Conservation (phyloP, 129 eudicot genomes). For the Helianthus tuberosus region DNA sequence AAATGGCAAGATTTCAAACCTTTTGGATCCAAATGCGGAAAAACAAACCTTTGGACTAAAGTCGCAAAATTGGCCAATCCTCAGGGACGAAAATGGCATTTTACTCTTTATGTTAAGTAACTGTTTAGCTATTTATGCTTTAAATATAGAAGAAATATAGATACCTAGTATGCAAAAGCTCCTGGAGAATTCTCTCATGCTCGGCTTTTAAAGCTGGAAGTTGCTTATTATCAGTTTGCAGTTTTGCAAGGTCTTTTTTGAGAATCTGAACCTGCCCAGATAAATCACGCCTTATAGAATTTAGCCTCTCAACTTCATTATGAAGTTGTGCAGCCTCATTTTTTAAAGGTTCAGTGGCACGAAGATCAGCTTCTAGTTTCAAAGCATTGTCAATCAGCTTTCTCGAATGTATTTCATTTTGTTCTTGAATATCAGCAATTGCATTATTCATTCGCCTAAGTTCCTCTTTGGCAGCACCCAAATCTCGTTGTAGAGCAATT, state of each 20-base stretch:
- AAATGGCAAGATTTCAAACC: too few species aligned
- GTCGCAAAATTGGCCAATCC: too few species aligned
- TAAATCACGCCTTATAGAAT: constrained; percentile 55
- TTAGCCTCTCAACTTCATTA: constrained; percentile 73
- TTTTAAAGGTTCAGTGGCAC: constrained; percentile 71
- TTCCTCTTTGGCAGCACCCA: constrained; percentile 75
- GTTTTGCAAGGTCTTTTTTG: constrained; percentile 58
- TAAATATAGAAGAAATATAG: constrained; percentile 5
- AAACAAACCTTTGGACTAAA: too few species aligned
- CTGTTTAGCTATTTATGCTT: too few species aligned
- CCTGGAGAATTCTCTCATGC: constrained; percentile 75
- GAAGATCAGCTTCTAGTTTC: constrained; percentile 91
- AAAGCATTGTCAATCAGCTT: constrained; percentile 74
- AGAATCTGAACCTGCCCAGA: constrained; percentile 65
- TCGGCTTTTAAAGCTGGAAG: constrained; percentile 77
- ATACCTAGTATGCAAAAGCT: constrained; percentile 88
- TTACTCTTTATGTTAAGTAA: background rate
- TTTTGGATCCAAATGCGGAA: too few species aligned
- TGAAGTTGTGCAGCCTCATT: constrained; percentile 66
- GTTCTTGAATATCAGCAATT: constrained; percentile 70
- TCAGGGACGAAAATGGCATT: too few species aligned
- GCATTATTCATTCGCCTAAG: constrained; percentile 66
- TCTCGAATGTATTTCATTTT: constrained; percentile 70
- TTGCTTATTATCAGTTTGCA: constrained; percentile 73
- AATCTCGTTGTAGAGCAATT: constrained; percentile 65